Evolutionary conservation across 2,329 filamentous ascomycete species (phyloP).

Genomic region (Beauveria medogensis): DNA sequence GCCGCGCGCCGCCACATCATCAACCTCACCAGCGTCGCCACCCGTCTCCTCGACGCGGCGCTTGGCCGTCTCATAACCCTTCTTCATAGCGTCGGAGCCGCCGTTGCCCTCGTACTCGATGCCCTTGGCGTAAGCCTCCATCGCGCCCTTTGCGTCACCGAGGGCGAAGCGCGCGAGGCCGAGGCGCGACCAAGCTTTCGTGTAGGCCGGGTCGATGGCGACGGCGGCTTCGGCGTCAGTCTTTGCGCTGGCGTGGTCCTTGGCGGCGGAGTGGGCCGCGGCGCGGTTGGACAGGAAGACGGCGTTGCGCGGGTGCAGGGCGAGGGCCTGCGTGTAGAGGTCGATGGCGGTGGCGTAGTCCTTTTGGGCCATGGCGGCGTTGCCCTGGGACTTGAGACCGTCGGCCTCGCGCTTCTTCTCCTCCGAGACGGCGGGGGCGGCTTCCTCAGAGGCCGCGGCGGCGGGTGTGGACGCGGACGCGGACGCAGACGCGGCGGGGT

Average conservation of each 20-base stretch:
- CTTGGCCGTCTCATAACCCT: slow-evolving; percentile 90
- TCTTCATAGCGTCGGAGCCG: slow-evolving; percentile 94
- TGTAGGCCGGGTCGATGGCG: slow-evolving; percentile 81
- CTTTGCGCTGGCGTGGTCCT: slow-evolving; percentile 76
- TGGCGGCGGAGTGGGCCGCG: slow-evolving; percentile 78
- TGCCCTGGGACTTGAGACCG: slow-evolving; percentile 79
- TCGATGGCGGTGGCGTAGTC: slow-evolving; percentile 79
- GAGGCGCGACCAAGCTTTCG: slow-evolving; percentile 92
- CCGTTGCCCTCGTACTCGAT: slow-evolving; percentile 93
- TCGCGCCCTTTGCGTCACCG: slow-evolving; percentile 80
- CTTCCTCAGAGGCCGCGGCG: slow-evolving; percentile 32
- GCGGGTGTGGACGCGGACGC: slow-evolving; percentile 31
- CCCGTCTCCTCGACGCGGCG: slow-evolving; percentile 73
- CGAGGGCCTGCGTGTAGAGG: slow-evolving; percentile 79
- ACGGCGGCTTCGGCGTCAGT: slow-evolving; percentile 88
- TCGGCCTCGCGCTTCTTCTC: slow-evolving; percentile 75
- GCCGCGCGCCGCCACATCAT: slow-evolving; percentile 37
- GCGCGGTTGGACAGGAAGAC: slow-evolving; percentile 98
- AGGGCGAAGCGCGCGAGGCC: slow-evolving; percentile 87
- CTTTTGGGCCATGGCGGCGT: slow-evolving; percentile 90
- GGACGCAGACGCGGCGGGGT: slow-evolving; percentile 28
- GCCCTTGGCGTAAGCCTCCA: slow-evolving; percentile 89
- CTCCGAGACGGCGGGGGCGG: slow-evolving; percentile 33
- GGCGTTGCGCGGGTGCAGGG: slow-evolving; percentile 74
- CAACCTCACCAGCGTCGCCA: slow-evolving; percentile 27